Evolutionary conservation across 1,284 basidiomycete genomes (phyloP).

Genomic region (Rhodotorula mucilaginosa): DNA sequence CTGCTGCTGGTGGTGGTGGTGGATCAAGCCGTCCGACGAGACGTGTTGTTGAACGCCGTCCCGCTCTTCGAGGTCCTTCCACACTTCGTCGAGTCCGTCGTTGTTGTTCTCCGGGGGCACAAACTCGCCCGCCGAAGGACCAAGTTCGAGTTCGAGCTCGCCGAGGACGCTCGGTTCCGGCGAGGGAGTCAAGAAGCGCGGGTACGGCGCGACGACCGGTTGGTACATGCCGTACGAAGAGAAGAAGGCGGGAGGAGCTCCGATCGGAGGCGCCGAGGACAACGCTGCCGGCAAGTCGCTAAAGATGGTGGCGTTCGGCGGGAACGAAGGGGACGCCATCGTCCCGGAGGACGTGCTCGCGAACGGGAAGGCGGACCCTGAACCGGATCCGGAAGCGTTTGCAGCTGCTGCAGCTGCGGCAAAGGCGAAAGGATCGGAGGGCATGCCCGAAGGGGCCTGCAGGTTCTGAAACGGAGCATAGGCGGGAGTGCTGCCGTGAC

Average conservation of each 20-base stretch:
- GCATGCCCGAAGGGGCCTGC: too few species aligned
- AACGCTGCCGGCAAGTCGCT: slow-evolving; percentile 23
- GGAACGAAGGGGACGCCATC: slow-evolving; percentile 13
- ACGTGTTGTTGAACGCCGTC: not conserved
- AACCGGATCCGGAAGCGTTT: not conserved
- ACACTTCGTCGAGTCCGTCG: slow-evolving; percentile 11
- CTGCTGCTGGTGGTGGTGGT: not conserved
- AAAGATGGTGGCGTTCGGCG: slow-evolving; percentile 26
- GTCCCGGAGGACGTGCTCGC: not conserved
- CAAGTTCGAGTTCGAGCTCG: slow-evolving; percentile 37
- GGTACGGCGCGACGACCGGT: slow-evolving; percentile 33
- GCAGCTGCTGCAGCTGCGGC: too few species aligned
- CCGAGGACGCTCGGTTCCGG: slow-evolving; percentile 37
- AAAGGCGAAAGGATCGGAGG: not conserved
- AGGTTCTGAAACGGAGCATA: not conserved
- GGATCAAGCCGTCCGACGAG: not conserved
- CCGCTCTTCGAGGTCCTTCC: slow-evolving; percentile 6
- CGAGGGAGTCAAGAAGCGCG: slow-evolving; percentile 37
- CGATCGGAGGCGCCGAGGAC: slow-evolving; percentile 14
- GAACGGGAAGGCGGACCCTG: not conserved
- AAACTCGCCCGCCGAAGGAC: slow-evolving; percentile 11
- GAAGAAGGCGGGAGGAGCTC: slow-evolving; percentile 27
- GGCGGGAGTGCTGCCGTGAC: too few species aligned
- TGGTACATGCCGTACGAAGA: slow-evolving; percentile 40
- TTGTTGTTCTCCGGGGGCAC: not conserved